Base-by-base conservation (phyloP, 345 rosid species). In the Moricandia arvensis region DNA sequence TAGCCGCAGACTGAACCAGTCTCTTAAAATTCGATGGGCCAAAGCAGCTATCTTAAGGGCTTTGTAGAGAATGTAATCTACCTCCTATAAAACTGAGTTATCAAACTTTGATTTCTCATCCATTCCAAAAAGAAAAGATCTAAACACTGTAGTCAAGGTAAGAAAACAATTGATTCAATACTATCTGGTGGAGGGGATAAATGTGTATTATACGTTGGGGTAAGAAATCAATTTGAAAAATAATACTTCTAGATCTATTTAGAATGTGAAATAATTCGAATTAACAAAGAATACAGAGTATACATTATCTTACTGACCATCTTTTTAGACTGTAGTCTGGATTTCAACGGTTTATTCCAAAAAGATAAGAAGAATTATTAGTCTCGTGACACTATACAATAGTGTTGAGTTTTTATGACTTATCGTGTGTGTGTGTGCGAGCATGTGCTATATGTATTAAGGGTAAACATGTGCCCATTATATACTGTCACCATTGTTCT, bases 401-500 rank as follows among this genome's bases (percentile, higher is more conserved):
- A 15, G 18, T 49, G 3, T 49, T 49, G 9, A 49, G 6, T 5
- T 47, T 47, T 49, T 49, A 15, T 2, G 41, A 35, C 8, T 35
- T 35, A 35, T 35, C 5, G 8, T 33, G 37, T 33, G 33, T 30
- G 33, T 30, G 43, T 37, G 43, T 3, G 43, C 43, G 43, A 8
- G 37, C 45, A 63, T 26, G 54, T 37, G 58, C 8, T 26, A 26
- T 37, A 5, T 17, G 59, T 38, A 16, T 38, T 8, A 6, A 30
- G 9, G 10, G 38, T 7, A 59, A 59, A 6, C 68, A 24, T 54
- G 29, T 59, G 51, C 16, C 26, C 51, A 45, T 45, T 13, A 57
- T 33, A 43, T 21, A 21, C n/a, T 21, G 24, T 75, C 73, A 49
- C 55, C 54, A 35, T 49, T 33, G 62, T 11, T 68, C 33, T 51